phyloP scores from a whole-genome alignment of 139 green algal species.

The Picochlorum sp. region DNA sequence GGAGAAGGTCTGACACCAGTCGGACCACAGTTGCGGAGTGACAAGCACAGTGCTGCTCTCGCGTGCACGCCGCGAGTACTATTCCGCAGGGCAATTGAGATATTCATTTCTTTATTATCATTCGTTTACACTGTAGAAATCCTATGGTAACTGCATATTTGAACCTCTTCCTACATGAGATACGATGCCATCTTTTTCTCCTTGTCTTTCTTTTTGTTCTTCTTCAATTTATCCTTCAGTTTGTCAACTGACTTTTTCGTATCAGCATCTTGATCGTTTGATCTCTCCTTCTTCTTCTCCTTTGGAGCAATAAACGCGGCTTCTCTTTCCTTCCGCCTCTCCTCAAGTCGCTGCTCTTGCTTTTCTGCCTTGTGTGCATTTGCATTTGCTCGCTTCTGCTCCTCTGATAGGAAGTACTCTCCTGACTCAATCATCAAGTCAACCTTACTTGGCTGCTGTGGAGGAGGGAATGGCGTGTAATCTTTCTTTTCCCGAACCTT shows the following conservation, averaged over 20 bases:
- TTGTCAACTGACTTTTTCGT: constrained; percentile 23
- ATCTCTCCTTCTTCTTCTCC: constrained; percentile 21
- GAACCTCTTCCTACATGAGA: neutral
- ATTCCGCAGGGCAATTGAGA: too few species aligned
- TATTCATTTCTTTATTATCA: too few species aligned
- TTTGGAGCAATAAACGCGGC: constrained; percentile 77
- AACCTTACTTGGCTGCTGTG: constrained; percentile 79
- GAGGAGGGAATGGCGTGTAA: constrained; percentile 96
- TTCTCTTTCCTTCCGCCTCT: constrained; percentile 57
- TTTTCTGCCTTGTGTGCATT: constrained; percentile 32
- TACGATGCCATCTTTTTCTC: neutral
- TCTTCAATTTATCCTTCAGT: constrained; percentile 47
- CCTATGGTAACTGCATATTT: neutral
- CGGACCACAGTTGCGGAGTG: too few species aligned
- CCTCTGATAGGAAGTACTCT: constrained; percentile 89
- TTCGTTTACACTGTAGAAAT: too few species aligned
- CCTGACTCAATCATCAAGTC: constrained; percentile 86
- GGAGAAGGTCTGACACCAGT: too few species aligned
- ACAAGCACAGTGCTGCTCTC: too few species aligned
- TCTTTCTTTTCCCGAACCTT: constrained; percentile 67
- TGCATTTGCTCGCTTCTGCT: constrained; percentile 54
- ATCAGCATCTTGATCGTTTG: constrained; percentile 19
- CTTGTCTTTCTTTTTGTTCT: neutral
- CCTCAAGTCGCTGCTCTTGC: constrained; percentile 31
- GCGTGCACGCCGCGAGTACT: too few species aligned